Conservation (phyloP, 1,284 basidiomycete genomes). For the Ganoderma meredithae region DNA sequence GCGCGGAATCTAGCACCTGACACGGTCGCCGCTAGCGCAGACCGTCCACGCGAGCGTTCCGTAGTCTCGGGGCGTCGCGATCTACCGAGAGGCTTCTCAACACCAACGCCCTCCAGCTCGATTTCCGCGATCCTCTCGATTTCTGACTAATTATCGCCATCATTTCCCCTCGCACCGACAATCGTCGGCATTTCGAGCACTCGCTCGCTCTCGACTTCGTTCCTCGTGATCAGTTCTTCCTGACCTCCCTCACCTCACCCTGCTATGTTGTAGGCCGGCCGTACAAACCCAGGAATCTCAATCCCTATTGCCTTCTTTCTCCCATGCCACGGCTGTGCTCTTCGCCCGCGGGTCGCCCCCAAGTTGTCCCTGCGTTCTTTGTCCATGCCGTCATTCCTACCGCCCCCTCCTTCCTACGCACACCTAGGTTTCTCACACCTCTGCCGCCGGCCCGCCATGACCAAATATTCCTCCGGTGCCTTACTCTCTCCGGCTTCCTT, state of each 20-base stretch:
- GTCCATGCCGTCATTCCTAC: slow-evolving; percentile 3
- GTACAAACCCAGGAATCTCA: neutral
- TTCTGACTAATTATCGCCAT: slow-evolving; percentile 18
- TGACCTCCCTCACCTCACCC: neutral
- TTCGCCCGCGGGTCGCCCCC: neutral
- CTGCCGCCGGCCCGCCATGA: neutral
- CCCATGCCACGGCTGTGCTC: neutral
- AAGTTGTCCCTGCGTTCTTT: neutral
- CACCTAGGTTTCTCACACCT: neutral
- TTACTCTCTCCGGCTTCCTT: neutral
- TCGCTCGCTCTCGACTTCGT: no score
- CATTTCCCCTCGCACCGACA: neutral
- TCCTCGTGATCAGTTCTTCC: no score
- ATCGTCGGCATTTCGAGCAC: no score
- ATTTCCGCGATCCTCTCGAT: slow-evolving; percentile 31
- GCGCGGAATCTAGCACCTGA: slow-evolving; percentile 10
- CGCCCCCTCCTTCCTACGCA: neutral
- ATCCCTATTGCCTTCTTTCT: neutral
- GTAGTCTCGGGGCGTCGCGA: slow-evolving; percentile 26
- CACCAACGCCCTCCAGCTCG: slow-evolving; percentile 16
- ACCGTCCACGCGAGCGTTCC: slow-evolving; percentile 10
- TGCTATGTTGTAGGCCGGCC: no score
- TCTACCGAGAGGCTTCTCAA: slow-evolving; percentile 25
- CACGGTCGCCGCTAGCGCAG: neutral
- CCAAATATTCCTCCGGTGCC: neutral